Conservation (phyloP, 306 rosid species). For the Cicer arietinum region DNA sequence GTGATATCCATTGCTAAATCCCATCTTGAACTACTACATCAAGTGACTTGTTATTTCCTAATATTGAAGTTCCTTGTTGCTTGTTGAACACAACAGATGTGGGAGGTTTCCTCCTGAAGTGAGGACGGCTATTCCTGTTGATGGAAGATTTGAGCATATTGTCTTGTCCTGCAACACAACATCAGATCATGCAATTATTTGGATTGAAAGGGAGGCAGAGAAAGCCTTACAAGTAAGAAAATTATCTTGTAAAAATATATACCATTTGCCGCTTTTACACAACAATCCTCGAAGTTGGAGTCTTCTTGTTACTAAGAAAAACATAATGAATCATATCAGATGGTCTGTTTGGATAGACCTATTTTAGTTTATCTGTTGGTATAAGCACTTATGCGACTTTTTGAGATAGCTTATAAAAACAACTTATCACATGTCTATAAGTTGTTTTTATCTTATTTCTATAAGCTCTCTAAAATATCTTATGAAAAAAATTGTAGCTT, state of each 20-base stretch:
- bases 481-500: too few relatives aligned
- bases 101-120: slow-evolving; percentile 98
- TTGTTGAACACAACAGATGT: slow-evolving; percentile 66
- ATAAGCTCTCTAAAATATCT: too few relatives aligned
- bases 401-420: too few relatives aligned
- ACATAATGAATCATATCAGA: neutral
- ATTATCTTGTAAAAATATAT: neutral
- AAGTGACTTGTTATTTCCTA: slow-evolving; percentile 4
- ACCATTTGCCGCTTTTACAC: neutral
- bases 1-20: slow-evolving; percentile 7
- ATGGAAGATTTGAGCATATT: slow-evolving; percentile 99
- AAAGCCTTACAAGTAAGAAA: slow-evolving; percentile 86
- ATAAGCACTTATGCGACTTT: too few relatives aligned
- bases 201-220: slow-evolving; percentile 92
- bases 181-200: slow-evolving; percentile 83
- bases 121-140: slow-evolving; percentile 97
- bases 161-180: slow-evolving; percentile 91
- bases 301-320: neutral
- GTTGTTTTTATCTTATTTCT: too few relatives aligned
- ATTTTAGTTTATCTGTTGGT: too few relatives aligned
- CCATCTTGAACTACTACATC: slow-evolving; percentile 12
- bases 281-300: neutral
- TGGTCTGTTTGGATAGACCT: too few relatives aligned
- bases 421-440: too few relatives aligned
- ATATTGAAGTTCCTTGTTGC: slow-evolving; percentile 37